These are phyloP conservation scores for Alternaria viburni DNA, from an alignment of 2,329 filamentous ascomycete species.

Conservation along the genomic window DNA sequence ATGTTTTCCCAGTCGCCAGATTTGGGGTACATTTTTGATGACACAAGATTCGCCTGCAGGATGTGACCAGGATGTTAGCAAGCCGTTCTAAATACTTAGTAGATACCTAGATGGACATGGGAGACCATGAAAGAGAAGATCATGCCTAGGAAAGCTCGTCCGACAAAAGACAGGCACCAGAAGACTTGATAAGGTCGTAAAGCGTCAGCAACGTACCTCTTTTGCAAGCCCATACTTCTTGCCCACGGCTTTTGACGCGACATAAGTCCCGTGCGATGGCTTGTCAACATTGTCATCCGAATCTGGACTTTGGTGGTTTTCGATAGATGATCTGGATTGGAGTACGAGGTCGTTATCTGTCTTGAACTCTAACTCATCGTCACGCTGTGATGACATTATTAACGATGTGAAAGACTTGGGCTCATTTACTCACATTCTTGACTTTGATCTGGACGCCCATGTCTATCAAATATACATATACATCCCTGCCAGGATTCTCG, in stretches of 20 bases:
- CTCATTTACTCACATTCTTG: background rate
- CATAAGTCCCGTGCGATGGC: background rate
- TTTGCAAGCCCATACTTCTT: background rate
- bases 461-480: background rate
- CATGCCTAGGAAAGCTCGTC: no score
- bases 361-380: fast-evolving
- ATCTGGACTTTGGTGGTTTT: background rate
- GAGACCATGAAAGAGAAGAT: no score
- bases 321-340: background rate
- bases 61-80: no score
- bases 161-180: no score
- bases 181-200: no score
- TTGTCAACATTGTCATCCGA: background rate
- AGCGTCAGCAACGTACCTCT: background rate
- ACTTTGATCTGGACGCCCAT: background rate
- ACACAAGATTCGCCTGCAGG: no score
- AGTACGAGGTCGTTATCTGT: background rate
- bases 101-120: no score
- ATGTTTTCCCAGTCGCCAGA: background rate
- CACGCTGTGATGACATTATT: fast-evolving
- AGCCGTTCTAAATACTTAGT: no score
- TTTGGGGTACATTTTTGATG: no score
- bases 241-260: background rate
- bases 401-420: background rate
- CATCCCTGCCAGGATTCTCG: background rate